Conservation (phyloP, 2,329 filamentous ascomycete genomes). For the Aspergillus jensenii region DNA sequence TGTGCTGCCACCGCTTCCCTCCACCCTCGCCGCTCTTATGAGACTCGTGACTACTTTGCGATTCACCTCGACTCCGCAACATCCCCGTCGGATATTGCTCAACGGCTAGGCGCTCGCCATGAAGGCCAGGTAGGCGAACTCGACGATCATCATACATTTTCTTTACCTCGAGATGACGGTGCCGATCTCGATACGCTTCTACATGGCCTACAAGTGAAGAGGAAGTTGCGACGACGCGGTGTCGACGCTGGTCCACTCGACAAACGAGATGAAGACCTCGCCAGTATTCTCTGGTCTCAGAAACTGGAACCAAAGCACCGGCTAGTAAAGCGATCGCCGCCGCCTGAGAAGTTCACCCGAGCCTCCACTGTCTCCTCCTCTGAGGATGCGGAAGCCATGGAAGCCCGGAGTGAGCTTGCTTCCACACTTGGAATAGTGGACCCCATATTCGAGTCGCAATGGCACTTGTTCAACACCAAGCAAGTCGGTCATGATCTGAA, state of each 20-base stretch:
- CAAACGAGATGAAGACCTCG: conserved; percentile 56
- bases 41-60: conserved; percentile 87
- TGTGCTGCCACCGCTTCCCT: conserved; percentile 50
- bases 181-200: conserved; percentile 53
- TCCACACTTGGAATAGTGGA: conserved; percentile 73
- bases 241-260: conserved; percentile 12
- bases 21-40: conserved; percentile 65
- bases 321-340: conserved; percentile 59
- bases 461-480: conserved; percentile 86
- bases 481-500: conserved; percentile 90
- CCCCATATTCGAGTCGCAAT: conserved; percentile 90
- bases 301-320: conserved; percentile 69
- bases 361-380: conserved; percentile 41
- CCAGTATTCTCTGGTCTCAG: conserved; percentile 73
- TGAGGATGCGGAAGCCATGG: conserved; percentile 49
- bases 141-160: conserved; percentile 81
- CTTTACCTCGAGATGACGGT: conserved; percentile 60
- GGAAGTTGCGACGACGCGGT: conserved; percentile 59
- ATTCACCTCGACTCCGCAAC: conserved; percentile 71
- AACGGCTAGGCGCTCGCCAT: conserved; percentile 71
- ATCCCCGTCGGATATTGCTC: conserved; percentile 67
- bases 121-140: conserved; percentile 80
- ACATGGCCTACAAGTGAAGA: conserved; percentile 55
- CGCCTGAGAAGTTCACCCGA: conserved; percentile 34
- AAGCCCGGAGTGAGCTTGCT: conserved; percentile 62